These are phyloP conservation scores for Sutorius australiensis DNA, from an alignment of 768 basidiomycete genomes.

Conservation along the genomic window DNA sequence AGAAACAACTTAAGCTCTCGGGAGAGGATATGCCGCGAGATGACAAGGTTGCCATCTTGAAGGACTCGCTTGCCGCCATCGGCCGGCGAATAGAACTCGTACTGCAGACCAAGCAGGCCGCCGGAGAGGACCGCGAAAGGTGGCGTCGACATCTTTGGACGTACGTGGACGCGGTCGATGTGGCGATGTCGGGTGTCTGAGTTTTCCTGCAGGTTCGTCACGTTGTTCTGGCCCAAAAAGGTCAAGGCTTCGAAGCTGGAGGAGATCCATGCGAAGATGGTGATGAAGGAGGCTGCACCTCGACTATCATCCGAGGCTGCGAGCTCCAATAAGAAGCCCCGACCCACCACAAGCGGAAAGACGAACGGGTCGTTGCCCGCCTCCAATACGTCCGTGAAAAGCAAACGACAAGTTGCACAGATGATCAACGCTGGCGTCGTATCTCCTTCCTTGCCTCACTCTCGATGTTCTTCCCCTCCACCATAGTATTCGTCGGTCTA, in stretches of 20 bases:
- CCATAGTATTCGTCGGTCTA: slow-evolving; percentile 22
- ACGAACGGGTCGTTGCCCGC: slow-evolving; percentile 49
- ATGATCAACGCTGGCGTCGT: slow-evolving; percentile 32
- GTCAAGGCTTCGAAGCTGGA: slow-evolving; percentile 91
- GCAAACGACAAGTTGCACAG: slow-evolving; percentile 62
- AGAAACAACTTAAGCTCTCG: slow-evolving; percentile 94
- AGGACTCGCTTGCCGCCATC: slow-evolving; percentile 92
- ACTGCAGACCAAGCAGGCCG: slow-evolving; percentile 66
- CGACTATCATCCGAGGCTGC: slow-evolving; percentile 47
- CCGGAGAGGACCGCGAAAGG: slow-evolving; percentile 78
- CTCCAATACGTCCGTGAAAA: slow-evolving; percentile 42
- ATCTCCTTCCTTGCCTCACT: slow-evolving; percentile 20
- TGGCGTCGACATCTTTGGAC: slow-evolving; percentile 97
- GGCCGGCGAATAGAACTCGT: slow-evolving; percentile 89
- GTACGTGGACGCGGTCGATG: slow-evolving; percentile 47
- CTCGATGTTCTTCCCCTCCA: slow-evolving; percentile 17
- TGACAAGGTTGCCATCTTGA: slow-evolving; percentile 93
- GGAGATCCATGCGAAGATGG: slow-evolving; percentile 96
- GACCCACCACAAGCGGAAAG: slow-evolving; percentile 46
- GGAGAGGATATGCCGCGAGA: slow-evolving; percentile 93
- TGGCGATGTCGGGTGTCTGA: slow-evolving; percentile 10
- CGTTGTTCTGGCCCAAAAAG: slow-evolving; percentile 96
- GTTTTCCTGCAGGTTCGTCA: slow-evolving; percentile 69
- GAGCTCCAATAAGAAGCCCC: slow-evolving; percentile 55
- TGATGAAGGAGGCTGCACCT: slow-evolving; percentile 78